Base-by-base conservation (phyloP, 192 early-diverging fungal species). In the Coemansia sp. region DNA sequence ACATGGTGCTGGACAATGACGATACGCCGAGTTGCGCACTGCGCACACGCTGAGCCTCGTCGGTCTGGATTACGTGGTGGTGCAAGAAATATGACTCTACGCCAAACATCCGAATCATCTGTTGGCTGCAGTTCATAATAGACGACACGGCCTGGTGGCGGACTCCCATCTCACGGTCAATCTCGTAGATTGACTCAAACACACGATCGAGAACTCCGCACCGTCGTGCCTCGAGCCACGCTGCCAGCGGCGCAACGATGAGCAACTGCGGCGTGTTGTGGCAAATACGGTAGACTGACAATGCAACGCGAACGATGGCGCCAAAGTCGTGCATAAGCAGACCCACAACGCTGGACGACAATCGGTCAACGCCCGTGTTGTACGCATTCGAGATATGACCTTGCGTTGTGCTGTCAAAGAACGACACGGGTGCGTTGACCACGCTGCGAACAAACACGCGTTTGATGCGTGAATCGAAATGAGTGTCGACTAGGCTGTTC, bases 71-170 rank as follows among this genome's bases (percentile, higher is more conserved):
- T 19, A 78, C 60, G 35, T 89, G 87, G 9, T 66, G 65, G 4
- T 50, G 25, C 32, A 73, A 66, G 56, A 92, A 92, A 11, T 74
- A 74, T 39, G 83, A 45, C 25, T 83, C 81, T 4, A 63, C 80
- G 37, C 67, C 62, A 58, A 85, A 87, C 0, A 90, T 83, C 17
- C 91, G 87, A 56, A 94, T 86, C 38, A 83, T 82, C 7, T 85
- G 79, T n/a, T 87, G 60, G 1, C 89, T 91, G 22, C 89, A 88
- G 3, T 5, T 3, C 15, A 79, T 66, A 21, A 67, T 29, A 21
- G 47, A 45, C 4, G 10, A 50, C 17, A 59, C 57, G 2, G 56
- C 35, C n/a, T 35, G 32, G 1, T 56, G 32, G 10, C 52, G 53
- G 10, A 61, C 14, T 0, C 25, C 12, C 15, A 60, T 55, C 0